Evolutionary conservation across 768 basidiomycete genomes (phyloP).

Genomic region (Clitopilus passeckerianus): DNA sequence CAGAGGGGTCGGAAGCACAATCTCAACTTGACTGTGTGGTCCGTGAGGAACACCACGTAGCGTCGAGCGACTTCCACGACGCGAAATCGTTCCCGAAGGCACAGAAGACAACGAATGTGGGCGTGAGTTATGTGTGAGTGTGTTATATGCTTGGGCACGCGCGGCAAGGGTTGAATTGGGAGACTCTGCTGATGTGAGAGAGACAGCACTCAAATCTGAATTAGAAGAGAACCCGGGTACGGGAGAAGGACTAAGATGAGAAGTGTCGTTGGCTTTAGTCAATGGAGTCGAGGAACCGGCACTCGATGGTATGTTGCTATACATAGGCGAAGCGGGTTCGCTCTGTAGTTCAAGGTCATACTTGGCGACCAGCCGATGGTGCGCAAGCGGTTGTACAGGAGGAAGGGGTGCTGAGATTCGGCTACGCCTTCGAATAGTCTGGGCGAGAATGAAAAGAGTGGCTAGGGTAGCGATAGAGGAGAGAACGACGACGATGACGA

Average conservation of each 20-base stretch:
- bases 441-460: constrained; percentile 29
- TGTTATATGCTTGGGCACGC: not conserved
- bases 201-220: not conserved
- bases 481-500: constrained; percentile 47
- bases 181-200: not conserved
- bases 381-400: constrained; percentile 61
- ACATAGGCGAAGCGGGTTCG: constrained; percentile 4
- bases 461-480: constrained; percentile 35
- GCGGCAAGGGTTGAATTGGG: constrained; percentile 11
- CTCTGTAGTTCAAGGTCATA: constrained; percentile 17
- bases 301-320: constrained; percentile 8
- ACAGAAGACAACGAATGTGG: constrained; percentile 25
- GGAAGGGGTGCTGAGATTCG: constrained; percentile 44
- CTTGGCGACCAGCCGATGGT: constrained; percentile 41
- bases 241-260: not conserved
- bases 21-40: constrained; percentile 55
- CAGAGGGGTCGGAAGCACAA: constrained; percentile 65
- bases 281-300: not conserved
- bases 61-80: constrained; percentile 26
- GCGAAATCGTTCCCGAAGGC: constrained; percentile 12
- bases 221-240: not conserved
- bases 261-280: not conserved
- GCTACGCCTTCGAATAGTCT: constrained; percentile 27
- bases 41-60: constrained; percentile 59
- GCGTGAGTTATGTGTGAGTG: constrained; percentile 3